Base-by-base conservation (phyloP, 129 eudicot genomes). In the Dittrichia graveolens region DNA sequence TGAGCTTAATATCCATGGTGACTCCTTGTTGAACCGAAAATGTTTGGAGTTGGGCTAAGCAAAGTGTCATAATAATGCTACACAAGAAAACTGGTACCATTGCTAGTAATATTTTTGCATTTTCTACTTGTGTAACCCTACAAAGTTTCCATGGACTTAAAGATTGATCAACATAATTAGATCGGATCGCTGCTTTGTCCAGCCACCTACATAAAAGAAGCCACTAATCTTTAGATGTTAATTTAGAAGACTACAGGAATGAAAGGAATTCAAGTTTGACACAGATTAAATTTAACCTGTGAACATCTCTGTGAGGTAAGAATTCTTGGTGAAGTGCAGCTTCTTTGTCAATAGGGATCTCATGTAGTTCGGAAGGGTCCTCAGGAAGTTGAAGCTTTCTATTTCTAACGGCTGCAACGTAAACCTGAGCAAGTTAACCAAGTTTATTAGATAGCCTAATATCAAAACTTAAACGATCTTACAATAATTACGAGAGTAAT, bases 71-170 rank as follows among this genome's bases (percentile, higher is more conserved):
- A 5, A 80, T 69, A 2, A 87, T 70, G 61, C 83, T 87, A 77
- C 89, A 85, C 10, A 78, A 47, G 72, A 91, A 87, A 48, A 91
- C 57, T 39, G 97, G 95, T 16, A 85, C n/a, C 86, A 91, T 81
- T 38, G 85, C 82, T 55, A 91, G 76, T 37, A 91, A 31, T 75
- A 87, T 87, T 75, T 91, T 91, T 2, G 91, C 91, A 48, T 91
- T 85, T 78, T 91, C 97, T 2, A 91, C 97, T 91, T 91, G 97
- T 16, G 95, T 91, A 9, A 91, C 91, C 16, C 80, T 80, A 81
- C 97, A 91, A 74, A 83, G 91, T 73, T 87, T 91, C 95, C 95
- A 87, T 14, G 97, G 82, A 45, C 45, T 85, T 78, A 75, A 56
- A 14, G 71, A 39, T 54, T 73, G 31, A 24, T 24, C 68, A 1